phyloP scores from a whole-genome alignment of 2,329 filamentous ascomycete species.

The Chaetothyriales sp. region DNA sequence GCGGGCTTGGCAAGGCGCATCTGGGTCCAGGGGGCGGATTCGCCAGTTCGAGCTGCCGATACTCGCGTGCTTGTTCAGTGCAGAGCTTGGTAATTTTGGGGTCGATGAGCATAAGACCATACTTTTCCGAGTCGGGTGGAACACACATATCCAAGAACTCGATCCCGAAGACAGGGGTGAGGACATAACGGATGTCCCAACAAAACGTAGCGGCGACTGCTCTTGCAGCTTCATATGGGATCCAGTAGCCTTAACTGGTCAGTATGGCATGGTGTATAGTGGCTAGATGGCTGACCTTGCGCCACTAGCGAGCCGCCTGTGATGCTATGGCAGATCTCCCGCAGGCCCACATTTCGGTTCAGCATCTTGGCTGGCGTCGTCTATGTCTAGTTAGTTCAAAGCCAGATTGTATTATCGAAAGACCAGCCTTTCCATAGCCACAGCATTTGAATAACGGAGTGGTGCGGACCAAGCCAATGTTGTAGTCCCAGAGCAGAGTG shows the following conservation, averaged over 20 bases:
- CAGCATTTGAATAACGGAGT: constrained; percentile 90
- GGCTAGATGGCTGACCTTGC: constrained; percentile 50
- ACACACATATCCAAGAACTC: constrained; percentile 64
- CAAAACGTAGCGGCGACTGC: constrained; percentile 86
- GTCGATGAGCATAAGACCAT: constrained; percentile 54
- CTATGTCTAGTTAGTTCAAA: constrained; percentile 33
- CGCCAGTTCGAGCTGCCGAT: constrained; percentile 22
- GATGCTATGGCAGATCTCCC: constrained; percentile 85
- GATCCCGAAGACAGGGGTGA: constrained; percentile 82
- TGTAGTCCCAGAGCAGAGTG: constrained; percentile 93
- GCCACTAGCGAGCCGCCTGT: constrained; percentile 82
- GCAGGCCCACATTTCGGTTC: constrained; percentile 62
- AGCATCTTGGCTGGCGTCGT: constrained; percentile 79
- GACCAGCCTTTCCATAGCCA: constrained; percentile 67
- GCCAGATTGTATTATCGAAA: background rate
- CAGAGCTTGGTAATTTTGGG: constrained; percentile 41
- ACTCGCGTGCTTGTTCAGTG: constrained; percentile 25
- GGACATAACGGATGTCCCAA: constrained; percentile 63
- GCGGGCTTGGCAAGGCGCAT: background rate
- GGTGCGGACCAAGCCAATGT: constrained; percentile 81
- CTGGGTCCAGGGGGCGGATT: background rate
- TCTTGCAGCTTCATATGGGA: constrained; percentile 75
- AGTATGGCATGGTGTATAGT: background rate
- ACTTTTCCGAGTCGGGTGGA: constrained; percentile 48
- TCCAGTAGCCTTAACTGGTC: constrained; percentile 67